Evolutionary conservation across 2,329 filamentous ascomycete species (phyloP), one percentile per base, ranked within the genome.

Genomic region (Periconia sp.): DNA sequence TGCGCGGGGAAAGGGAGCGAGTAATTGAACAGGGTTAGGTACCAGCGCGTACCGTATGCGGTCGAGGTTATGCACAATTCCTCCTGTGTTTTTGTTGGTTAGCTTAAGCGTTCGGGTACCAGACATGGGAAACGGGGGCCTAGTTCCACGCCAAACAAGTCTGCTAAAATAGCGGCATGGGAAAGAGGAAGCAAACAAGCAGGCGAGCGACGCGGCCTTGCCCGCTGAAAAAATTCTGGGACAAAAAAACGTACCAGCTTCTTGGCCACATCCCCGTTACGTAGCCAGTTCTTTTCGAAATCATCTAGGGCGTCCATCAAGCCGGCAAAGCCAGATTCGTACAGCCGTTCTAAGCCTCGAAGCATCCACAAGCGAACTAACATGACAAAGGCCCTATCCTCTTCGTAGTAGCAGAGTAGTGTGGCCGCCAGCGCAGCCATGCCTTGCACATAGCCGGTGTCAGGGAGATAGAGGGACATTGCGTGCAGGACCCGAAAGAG

Each of bases 31-130:
- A 99, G 81, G 1, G 94, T 99, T 48, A 99, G 81, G 71, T 99
- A 99, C 94, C 94, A 99, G 49, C 92, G 83, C 3, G 93, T 97
- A 31, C 92, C 94, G 70, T 97, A 99, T n/a, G 92, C 88, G 1
- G 92, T 96, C 17, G 91, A 86, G 41, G 91, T 86, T 62, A 99
- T 94, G 57, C 82, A 82, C 30, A 97, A 82, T 56, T 92, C 88
- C 45, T 82, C 83, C 88, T 91, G 60, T 50, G 54, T 27, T n/a
- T 37, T 45, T 27, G 23, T 37, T 37, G 20, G 30, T 30, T 14
- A 41, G 10, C 33, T 15, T 13, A 10, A 18, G 11, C 20, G 11
- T 45, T 37, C 33, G 33, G 33, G 33, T 37, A 37, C 33, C 33
- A 37, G 10, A 37, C 33, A 37, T 14, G 6, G n/a, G 11, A 13